Evolutionary conservation across 495 filamentous ascomycete genomes (phyloP), one percentile per base, ranked within the genome.

Genomic region (Penicillium samsonianum): DNA sequence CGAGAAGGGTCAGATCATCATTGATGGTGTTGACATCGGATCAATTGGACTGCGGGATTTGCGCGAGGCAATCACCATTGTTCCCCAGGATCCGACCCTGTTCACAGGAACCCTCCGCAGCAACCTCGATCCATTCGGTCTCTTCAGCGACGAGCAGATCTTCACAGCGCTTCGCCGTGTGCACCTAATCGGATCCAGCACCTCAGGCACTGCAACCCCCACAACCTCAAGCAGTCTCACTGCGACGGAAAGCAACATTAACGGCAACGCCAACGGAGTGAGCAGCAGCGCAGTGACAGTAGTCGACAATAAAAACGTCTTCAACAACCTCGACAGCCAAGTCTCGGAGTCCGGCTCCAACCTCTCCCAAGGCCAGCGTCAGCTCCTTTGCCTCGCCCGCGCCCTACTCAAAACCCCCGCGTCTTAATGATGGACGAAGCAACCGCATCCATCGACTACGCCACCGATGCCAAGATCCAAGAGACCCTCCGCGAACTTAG

Each of bases 381-480:
- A 99, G 73, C 89, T 99, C 14, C 80, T 99, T 43, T 99, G 95
- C 64, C 87, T 99, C 16, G 95, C 95, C 2, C 87, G 95, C 19
- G 95, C 95, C 1, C 81, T 99, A 44, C 88, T 99, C 64, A 97
- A 92, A 83, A 83, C 30, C 94, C 95, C 0, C 90, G 87, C 42
- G 94, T 99, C 17, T 77, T 99, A 4, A 87, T 99, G 68, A 98
- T 99, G 94, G 95, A 99, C 73, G 95, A 99, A 78, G 95, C 95
- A 17, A 99, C 95, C 23, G 95, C 94, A 0, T 96, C 91, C 1
- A 98, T 99, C 68, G 95, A 99, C 78, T 98, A 98, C 73, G 86
- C 85, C 33, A 99, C 94, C 16, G 95, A 99, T 65, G 77, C 85
- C 57, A 96, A 96, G 73, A 98, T 99, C 67, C 95, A 99, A 71